Percentiles rank a stretch among this genome's conserved stretches.
These are phyloP conservation scores for Boletus reticulatus DNA, from an alignment of 768 basidiomycete species.

Conservation along the genomic window DNA sequence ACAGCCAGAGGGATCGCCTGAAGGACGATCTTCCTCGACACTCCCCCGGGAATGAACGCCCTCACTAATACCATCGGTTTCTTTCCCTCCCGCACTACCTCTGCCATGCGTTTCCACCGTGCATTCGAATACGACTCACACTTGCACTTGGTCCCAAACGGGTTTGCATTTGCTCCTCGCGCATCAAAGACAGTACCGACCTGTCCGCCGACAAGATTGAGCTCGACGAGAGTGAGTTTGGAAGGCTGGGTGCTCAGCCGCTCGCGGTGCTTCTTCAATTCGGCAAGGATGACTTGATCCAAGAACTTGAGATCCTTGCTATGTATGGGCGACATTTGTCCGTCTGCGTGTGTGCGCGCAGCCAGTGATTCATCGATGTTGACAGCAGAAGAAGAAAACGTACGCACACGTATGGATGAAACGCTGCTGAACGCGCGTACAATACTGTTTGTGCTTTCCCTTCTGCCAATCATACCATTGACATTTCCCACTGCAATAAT, in stretches of 20 bases:
- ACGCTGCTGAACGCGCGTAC: slow-evolving; percentile 20
- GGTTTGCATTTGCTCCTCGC: slow-evolving; percentile 16
- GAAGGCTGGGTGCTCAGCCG: slow-evolving; percentile 11
- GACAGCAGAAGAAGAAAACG: background rate
- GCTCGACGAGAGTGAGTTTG: slow-evolving; percentile 25
- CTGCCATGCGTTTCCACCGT: slow-evolving; percentile 24
- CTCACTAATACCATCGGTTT: slow-evolving; percentile 22
- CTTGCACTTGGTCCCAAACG: slow-evolving; percentile 23
- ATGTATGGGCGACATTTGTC: slow-evolving; percentile 21
- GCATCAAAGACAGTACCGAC: slow-evolving; percentile 20
- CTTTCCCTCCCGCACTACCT: slow-evolving; percentile 12
- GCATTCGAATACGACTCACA: slow-evolving; percentile 22
- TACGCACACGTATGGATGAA: slow-evolving; percentile 17
- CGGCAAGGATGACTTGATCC: slow-evolving; percentile 24
- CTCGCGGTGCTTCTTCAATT: slow-evolving; percentile 20
- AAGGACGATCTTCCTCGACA: slow-evolving; percentile 27
- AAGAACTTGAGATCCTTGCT: slow-evolving; percentile 27
- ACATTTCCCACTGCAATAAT: slow-evolving; percentile 26
- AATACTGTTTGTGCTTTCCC: slow-evolving; percentile 29
- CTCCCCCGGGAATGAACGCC: slow-evolving; percentile 27
- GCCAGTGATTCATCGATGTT: background rate
- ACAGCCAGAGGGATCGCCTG: slow-evolving; percentile 23
- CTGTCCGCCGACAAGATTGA: slow-evolving; percentile 19
- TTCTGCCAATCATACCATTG: slow-evolving; percentile 26
- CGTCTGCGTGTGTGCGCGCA: slow-evolving; percentile 6